These are phyloP conservation scores for Coriolopsis trogii DNA, from an alignment of 1,284 basidiomycete species.

Conservation along the genomic window DNA sequence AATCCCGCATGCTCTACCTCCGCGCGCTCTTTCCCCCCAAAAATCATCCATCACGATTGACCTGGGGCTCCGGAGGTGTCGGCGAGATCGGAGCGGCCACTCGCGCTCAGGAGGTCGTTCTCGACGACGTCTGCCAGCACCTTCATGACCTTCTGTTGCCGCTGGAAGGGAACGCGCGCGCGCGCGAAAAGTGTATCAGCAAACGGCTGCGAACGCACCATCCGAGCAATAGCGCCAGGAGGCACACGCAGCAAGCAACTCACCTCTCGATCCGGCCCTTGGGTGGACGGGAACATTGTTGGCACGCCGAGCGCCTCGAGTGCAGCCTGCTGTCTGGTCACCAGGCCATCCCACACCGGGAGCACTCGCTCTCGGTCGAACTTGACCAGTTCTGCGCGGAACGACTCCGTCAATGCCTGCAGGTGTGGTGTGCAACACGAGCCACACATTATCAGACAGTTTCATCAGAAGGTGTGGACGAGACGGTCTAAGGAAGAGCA, in stretches of 20 bases:
- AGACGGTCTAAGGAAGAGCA: slow-evolving; percentile 1
- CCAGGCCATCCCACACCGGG: slow-evolving; percentile 74
- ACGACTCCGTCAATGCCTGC: slow-evolving; percentile 64
- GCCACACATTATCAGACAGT: slow-evolving; percentile 9
- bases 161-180: slow-evolving; percentile 33
- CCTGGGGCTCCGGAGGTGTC: too few relatives aligned
- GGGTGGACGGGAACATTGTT: slow-evolving; percentile 63
- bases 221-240: too few relatives aligned
- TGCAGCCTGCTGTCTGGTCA: slow-evolving; percentile 65
- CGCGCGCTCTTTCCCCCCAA: too few relatives aligned
- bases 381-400: slow-evolving; percentile 60
- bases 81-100: too few relatives aligned
- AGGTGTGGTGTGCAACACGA: too few relatives aligned
- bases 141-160: slow-evolving; percentile 51
- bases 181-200: slow-evolving; percentile 1
- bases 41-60: slow-evolving; percentile 7
- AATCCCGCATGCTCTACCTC: neutral
- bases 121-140: slow-evolving; percentile 50
- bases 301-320: slow-evolving; percentile 66
- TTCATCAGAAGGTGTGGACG: slow-evolving; percentile 9
- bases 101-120: slow-evolving; percentile 17
- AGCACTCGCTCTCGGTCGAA: slow-evolving; percentile 70
- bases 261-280: slow-evolving; percentile 58
- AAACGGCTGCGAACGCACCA: too few relatives aligned
- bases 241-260: slow-evolving; percentile 17